These are phyloP conservation scores for Albugo candida DNA, from an alignment of 352 stramenopile species.

Conservation along the genomic window DNA sequence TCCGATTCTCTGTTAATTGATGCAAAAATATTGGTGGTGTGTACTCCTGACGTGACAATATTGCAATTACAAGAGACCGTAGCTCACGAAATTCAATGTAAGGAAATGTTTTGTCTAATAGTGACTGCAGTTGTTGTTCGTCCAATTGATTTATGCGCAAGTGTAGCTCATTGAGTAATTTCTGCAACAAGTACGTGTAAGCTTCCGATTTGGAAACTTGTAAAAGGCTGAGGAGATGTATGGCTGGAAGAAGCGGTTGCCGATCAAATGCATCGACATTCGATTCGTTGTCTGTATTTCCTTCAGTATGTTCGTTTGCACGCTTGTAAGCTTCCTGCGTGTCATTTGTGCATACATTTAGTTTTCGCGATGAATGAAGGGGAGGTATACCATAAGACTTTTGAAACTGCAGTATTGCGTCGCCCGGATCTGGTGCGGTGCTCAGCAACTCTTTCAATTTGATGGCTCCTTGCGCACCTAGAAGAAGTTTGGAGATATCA, in stretches of 20 bases:
- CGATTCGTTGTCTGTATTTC: too few species aligned
- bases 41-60: conserved; percentile 57
- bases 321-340: not conserved
- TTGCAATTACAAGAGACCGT: conserved; percentile 60
- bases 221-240: conserved; percentile 69
- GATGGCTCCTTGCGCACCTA: conserved; percentile 47
- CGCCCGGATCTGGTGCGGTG: conserved; percentile 64
- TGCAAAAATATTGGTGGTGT: conserved; percentile 56
- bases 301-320: conserved; percentile 1
- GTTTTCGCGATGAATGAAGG: too few species aligned
- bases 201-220: conserved; percentile 33
- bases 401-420: conserved; percentile 69
- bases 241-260: conserved; percentile 12
- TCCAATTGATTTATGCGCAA: conserved; percentile 47
- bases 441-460: conserved; percentile 66
- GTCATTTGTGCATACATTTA: conserved; percentile 13
- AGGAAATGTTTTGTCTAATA: conserved; percentile 66
- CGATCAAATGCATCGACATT: not conserved
- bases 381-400: conserved; percentile 25
- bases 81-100: conserved; percentile 80
- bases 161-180: conserved; percentile 50
- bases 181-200: conserved; percentile 46
- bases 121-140: conserved; percentile 40
- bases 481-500: conserved; percentile 14
- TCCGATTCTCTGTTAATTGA: conserved; percentile 64